phyloP scores from a whole-genome alignment of 345 rosid species.

The Raphanus sativus region DNA sequence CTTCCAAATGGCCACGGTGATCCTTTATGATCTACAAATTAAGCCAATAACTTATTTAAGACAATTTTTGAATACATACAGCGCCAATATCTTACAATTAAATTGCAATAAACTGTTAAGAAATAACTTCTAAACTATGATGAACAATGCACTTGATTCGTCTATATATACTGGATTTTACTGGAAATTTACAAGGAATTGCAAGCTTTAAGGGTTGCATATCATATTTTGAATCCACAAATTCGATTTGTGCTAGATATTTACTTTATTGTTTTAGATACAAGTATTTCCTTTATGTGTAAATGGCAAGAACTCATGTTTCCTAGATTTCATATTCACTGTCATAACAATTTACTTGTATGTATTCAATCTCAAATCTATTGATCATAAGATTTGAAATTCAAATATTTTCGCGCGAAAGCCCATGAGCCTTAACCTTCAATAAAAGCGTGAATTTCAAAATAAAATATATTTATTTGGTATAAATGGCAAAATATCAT shows the following conservation, averaged over 20 bases:
- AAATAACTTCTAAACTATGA: not conserved
- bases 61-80: not conserved
- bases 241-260: not conserved
- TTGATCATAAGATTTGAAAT: not conserved
- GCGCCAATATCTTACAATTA: not conserved
- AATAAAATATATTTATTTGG: not conserved
- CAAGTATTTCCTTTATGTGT: not conserved
- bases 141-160: not conserved
- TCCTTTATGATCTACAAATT: not conserved
- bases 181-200: not conserved
- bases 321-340: not conserved
- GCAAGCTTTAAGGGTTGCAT: not conserved
- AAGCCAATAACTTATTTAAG: not conserved
- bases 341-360: not conserved
- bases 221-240: not conserved
- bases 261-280: not conserved
- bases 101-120: not conserved
- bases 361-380: not conserved
- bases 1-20: slow-evolving; percentile 7
- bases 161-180: not conserved
- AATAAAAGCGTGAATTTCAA: not conserved
- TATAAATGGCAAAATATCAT: not conserved
- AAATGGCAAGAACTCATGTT: not conserved
- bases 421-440: not conserved
- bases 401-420: not conserved